Conservation (phyloP, 1,139 yeast genomes). For the Taiozyma sp. region DNA sequence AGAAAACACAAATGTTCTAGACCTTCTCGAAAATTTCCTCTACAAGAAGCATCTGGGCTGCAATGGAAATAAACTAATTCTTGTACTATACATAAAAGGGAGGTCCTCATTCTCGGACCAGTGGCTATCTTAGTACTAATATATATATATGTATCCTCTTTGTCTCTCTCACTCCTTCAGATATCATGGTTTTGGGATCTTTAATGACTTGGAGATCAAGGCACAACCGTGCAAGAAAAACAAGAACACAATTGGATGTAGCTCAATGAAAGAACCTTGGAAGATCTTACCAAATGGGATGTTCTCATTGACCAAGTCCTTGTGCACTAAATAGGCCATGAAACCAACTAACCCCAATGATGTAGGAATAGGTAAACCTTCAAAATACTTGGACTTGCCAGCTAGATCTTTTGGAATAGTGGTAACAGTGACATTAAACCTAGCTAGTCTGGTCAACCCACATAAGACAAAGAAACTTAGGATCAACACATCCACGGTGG, state of each 20-base stretch:
- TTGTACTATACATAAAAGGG: neutral
- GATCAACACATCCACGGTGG: constrained; percentile 74
- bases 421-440: constrained; percentile 92
- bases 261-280: constrained; percentile 53
- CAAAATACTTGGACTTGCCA: constrained; percentile 48
- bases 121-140: no score
- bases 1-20: neutral
- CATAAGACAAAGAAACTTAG: constrained; percentile 86
- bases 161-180: no score
- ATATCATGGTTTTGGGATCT: constrained; percentile 75
- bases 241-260: constrained; percentile 65
- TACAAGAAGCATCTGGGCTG: neutral
- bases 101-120: no score
- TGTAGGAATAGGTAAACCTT: constrained; percentile 91
- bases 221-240: constrained; percentile 84
- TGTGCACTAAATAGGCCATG: constrained; percentile 61
- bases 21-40: neutral
- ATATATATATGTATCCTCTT: no score
- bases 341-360: constrained; percentile 68
- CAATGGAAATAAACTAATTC: neutral
- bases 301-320: constrained; percentile 35
- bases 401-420: constrained; percentile 55
- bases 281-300: constrained; percentile 67
- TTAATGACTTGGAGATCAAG: constrained; percentile 85
- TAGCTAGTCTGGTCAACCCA: constrained; percentile 89